phyloP scores from a whole-genome alignment of 352 stramenopile genomes.

The Phytophthora vignae region DNA sequence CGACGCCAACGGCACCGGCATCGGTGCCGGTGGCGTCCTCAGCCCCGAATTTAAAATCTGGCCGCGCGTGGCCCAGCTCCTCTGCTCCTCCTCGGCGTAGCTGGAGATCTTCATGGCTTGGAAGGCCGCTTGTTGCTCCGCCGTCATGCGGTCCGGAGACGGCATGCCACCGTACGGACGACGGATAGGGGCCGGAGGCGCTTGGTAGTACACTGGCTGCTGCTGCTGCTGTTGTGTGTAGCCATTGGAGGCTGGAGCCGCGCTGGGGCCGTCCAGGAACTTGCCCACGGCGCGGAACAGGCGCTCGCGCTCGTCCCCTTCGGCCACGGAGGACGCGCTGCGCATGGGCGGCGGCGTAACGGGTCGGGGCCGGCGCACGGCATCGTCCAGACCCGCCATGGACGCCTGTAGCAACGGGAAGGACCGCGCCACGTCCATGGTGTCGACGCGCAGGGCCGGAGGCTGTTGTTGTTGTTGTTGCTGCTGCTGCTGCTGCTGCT shows the following conservation, averaged over 20 bases:
- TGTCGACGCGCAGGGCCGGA: slow-evolving; percentile 1
- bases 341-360: slow-evolving; percentile 2
- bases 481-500: slow-evolving; percentile 5
- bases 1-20: neutral
- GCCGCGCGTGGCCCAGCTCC: slow-evolving; percentile 17
- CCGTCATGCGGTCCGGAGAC: slow-evolving; percentile 35
- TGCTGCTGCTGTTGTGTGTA: slow-evolving; percentile 20
- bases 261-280: slow-evolving; percentile 37
- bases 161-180: slow-evolving; percentile 27
- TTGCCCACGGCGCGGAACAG: slow-evolving; percentile 68
- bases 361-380: neutral
- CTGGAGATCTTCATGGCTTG: slow-evolving; percentile 48
- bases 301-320: slow-evolving; percentile 42
- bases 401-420: slow-evolving; percentile 52
- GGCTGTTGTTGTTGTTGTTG: too few species aligned
- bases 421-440: slow-evolving; percentile 42
- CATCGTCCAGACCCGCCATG: neutral
- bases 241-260: neutral
- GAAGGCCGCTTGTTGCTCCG: slow-evolving; percentile 45
- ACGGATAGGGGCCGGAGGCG: slow-evolving; percentile 2
- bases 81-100: slow-evolving; percentile 35
- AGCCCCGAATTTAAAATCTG: slow-evolving; percentile 18
- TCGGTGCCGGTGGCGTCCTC: slow-evolving; percentile 1
- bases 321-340: neutral
- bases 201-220: slow-evolving; percentile 20